These are phyloP conservation scores for Meripilus lineatus DNA, from an alignment of 1,284 basidiomycete genomes.

Conservation along the genomic window DNA sequence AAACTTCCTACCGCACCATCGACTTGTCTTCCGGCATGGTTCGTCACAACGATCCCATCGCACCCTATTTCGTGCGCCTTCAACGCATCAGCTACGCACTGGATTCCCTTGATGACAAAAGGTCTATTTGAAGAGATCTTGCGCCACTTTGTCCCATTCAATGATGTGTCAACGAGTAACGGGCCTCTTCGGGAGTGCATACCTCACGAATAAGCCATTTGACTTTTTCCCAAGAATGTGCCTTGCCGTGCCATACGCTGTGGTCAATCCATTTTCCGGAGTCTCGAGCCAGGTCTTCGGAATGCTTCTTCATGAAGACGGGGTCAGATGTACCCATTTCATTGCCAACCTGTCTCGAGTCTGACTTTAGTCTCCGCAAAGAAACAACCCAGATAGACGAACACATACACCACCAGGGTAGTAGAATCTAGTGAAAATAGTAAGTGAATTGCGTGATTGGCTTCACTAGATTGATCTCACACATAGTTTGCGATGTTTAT, in stretches of 20 bases:
- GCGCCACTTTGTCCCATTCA: constrained; percentile 38
- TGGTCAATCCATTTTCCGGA: constrained; percentile 51
- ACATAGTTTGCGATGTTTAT: constrained; percentile 48
- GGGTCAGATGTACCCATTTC: constrained; percentile 51
- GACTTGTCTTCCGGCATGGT: constrained; percentile 60
- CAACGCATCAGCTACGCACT: constrained; percentile 42
- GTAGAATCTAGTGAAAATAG: constrained; percentile 25
- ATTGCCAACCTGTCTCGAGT: constrained; percentile 32
- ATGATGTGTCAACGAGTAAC: neutral
- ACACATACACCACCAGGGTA: constrained; percentile 29
- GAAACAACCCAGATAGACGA: neutral
- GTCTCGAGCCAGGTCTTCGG: constrained; percentile 39
- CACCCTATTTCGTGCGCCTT: constrained; percentile 48
- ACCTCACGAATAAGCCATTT: constrained; percentile 43
- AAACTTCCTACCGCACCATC: constrained; percentile 53
- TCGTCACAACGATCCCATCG: constrained; percentile 55
- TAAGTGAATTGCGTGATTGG: neutral
- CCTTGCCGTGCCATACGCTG: constrained; percentile 54
- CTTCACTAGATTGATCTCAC: constrained; percentile 22
- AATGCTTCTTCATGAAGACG: constrained; percentile 48
- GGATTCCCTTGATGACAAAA: constrained; percentile 56
- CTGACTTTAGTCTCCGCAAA: too few relatives aligned
- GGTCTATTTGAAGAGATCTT: constrained; percentile 47
- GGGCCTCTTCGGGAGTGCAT: constrained; percentile 3
- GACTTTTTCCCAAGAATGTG: constrained; percentile 52